phyloP scores from a whole-genome alignment of 78 protist species.

The Capsaspora owczarzaki region DNA sequence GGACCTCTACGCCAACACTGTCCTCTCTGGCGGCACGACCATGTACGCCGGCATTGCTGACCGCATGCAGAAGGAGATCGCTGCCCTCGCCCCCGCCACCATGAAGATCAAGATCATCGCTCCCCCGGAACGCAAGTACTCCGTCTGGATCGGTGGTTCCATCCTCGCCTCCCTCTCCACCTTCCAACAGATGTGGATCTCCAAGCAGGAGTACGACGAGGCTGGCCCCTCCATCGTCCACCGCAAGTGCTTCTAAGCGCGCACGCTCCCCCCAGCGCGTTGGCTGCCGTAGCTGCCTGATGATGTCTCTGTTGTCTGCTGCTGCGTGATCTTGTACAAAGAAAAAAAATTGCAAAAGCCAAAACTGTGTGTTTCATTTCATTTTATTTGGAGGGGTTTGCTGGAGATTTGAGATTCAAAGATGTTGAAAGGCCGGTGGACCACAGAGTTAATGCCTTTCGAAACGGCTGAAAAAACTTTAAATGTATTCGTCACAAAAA shows the following conservation, averaged over 20 bases:
- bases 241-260: constrained; percentile 83
- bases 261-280: constrained; percentile 92
- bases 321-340: no score
- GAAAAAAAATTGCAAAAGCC: no score
- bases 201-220: constrained; percentile 86
- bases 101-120: constrained; percentile 80
- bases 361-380: no score
- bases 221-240: constrained; percentile 85
- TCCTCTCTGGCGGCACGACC: constrained; percentile 91
- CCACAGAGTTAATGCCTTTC: no score
- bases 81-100: constrained; percentile 74
- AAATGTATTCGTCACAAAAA: no score
- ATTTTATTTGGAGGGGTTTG: no score
- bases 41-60: constrained; percentile 84
- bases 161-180: constrained; percentile 83
- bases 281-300: no score
- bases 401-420: no score
- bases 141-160: constrained; percentile 97
- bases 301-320: no score
- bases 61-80: constrained; percentile 74
- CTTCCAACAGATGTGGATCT: constrained; percentile 90
- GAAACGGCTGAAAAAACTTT: no score
- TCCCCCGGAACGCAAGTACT: constrained; percentile 87
- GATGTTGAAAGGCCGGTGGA: no score
- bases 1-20: constrained; percentile 84